These are phyloP conservation scores for Trichocladium antarcticum DNA, from an alignment of 495 filamentous ascomycete genomes.

Conservation along the genomic window DNA sequence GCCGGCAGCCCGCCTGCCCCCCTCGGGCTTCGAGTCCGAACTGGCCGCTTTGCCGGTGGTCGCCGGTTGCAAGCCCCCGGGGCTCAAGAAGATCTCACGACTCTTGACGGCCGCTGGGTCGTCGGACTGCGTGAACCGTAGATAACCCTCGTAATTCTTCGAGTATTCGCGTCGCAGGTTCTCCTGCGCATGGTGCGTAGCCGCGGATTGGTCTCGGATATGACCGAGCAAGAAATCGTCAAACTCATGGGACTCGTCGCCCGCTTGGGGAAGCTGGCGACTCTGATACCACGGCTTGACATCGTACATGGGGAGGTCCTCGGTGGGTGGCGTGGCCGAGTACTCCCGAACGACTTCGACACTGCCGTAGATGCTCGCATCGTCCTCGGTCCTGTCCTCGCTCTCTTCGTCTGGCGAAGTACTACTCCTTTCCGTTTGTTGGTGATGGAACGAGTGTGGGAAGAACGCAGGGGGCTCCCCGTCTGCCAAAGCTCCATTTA, in stretches of 20 bases:
- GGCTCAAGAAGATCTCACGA: conserved; percentile 31
- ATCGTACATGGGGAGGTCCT: conserved; percentile 34
- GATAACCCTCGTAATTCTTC: conserved; percentile 36
- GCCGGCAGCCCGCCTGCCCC: conserved; percentile 46
- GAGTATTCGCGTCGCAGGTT: conserved; percentile 25
- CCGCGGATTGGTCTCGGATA: conserved; percentile 17
- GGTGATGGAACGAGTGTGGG: conserved; percentile 6
- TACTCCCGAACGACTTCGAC: conserved; percentile 34
- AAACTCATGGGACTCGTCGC: conserved; percentile 23
- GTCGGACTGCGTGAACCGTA: conserved; percentile 41
- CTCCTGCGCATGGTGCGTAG: conserved; percentile 21
- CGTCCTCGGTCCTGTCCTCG: conserved; percentile 50
- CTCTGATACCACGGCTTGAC: conserved; percentile 36
- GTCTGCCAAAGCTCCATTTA: conserved; percentile 3
- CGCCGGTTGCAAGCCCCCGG: conserved; percentile 14
- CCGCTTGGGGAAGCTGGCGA: conserved; percentile 23
- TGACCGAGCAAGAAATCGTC: conserved; percentile 25
- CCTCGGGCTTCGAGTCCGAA: conserved; percentile 46
- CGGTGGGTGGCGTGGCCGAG: conserved; percentile 40
- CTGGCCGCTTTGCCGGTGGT: conserved; percentile 26
- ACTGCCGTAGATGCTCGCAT: conserved; percentile 46
- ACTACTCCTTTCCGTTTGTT: conserved; percentile 10
- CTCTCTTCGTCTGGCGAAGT: conserved; percentile 30
- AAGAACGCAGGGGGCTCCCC: conserved; percentile 8
- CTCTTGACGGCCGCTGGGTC: conserved; percentile 39